phyloP scores from a whole-genome alignment of 306 rosid species.

The Phaseolus lunatus region DNA sequence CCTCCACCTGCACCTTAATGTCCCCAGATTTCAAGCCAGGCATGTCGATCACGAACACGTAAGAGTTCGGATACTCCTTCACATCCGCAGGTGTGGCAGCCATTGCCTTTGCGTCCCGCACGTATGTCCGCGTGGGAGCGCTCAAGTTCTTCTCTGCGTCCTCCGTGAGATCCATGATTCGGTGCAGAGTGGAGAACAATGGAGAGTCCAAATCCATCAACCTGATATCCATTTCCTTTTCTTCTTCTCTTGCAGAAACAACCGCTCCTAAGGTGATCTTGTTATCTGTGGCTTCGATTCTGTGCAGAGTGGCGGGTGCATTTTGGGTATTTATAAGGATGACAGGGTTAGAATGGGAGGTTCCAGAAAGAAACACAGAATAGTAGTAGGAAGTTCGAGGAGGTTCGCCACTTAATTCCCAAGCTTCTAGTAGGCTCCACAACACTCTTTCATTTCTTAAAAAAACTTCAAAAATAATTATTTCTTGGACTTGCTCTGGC shows the following conservation, averaged over 20 bases:
- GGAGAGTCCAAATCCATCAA: slow-evolving; percentile 73
- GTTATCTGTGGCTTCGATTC: too few relatives aligned
- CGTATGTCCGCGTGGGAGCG: slow-evolving; percentile 70
- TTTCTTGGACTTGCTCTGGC: background rate
- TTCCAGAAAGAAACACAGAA: slow-evolving; percentile 38
- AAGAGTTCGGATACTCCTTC: slow-evolving; percentile 71
- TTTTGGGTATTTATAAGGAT: slow-evolving; percentile 16
- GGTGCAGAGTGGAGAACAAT: slow-evolving; percentile 66
- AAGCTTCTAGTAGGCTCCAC: slow-evolving; percentile 13
- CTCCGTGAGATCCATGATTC: slow-evolving; percentile 57
- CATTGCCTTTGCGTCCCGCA: slow-evolving; percentile 89
- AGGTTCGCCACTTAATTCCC: background rate
- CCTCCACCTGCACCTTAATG: slow-evolving; percentile 92
- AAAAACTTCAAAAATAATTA: too few relatives aligned
- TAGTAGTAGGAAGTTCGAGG: slow-evolving; percentile 22
- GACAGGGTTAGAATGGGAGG: slow-evolving; percentile 40
- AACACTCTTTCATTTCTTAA: background rate
- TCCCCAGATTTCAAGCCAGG: slow-evolving; percentile 89
- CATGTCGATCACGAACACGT: slow-evolving; percentile 84
- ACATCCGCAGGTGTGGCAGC: slow-evolving; percentile 90
- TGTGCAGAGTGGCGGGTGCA: rapidly evolving
- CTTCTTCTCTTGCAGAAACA: background rate
- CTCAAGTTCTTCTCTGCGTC: slow-evolving; percentile 59
- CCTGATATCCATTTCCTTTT: slow-evolving; percentile 69
- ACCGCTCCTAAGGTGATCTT: background rate